phyloP scores from a whole-genome alignment of 2,329 filamentous ascomycete genomes.

The Diaporthe vexans region DNA sequence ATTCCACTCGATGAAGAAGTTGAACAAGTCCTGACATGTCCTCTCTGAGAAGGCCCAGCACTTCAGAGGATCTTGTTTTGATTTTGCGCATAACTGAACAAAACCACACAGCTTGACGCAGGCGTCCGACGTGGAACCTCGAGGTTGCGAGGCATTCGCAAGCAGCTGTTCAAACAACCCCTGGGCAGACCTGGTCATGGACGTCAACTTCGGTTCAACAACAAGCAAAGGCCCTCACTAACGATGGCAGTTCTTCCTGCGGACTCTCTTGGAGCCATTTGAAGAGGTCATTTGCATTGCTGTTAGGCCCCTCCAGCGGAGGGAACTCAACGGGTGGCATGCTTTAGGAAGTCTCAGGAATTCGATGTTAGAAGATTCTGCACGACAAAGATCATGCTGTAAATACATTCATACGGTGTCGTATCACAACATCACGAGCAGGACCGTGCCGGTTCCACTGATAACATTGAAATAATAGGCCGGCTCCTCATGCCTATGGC shows the following conservation, averaged over 20 bases:
- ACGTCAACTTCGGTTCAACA: conserved; percentile 11
- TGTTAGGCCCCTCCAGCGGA: conserved; percentile 43
- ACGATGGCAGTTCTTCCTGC: conserved; percentile 34
- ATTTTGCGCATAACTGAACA: conserved; percentile 70
- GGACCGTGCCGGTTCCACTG: neutral
- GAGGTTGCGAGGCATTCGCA: conserved; percentile 64
- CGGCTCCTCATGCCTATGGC: conserved; percentile 10
- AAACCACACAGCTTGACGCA: conserved; percentile 74
- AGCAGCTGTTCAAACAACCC: conserved; percentile 64
- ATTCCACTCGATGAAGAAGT: conserved; percentile 77
- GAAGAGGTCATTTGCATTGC: conserved; percentile 47
- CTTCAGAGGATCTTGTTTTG: conserved; percentile 57
- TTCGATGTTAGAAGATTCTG: conserved; percentile 3
- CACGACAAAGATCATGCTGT: conserved; percentile 21
- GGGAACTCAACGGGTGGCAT: conserved; percentile 42
- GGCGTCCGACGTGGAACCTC: conserved; percentile 68
- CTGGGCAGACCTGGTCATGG: conserved; percentile 51
- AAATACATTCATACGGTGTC: neutral
- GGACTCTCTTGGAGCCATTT: conserved; percentile 46
- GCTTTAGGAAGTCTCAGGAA: neutral
- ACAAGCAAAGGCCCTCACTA: conserved; percentile 19
- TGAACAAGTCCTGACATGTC: conserved; percentile 66
- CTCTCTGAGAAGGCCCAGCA: conserved; percentile 66
- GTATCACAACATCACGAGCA: neutral
- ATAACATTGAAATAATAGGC: neutral